Evolutionary conservation across 257 asterid genomes (phyloP), one percentile per base, ranked within the genome.

Genomic region (Paraleonurus japonicus): DNA sequence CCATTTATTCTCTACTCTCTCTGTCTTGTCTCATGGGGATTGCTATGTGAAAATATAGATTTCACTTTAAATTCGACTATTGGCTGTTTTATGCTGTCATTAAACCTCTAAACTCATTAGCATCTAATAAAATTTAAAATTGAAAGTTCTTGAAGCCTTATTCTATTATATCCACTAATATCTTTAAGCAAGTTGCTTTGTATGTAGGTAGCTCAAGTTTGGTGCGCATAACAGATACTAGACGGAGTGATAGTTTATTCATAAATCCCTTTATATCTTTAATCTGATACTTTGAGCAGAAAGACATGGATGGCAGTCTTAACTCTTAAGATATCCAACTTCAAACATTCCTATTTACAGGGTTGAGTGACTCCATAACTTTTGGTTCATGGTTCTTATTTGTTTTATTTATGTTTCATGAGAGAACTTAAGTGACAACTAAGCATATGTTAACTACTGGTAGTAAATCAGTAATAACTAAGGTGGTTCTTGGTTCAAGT

Each of bases 141-240:
- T 17, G 17, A 3, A 11, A 19, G 24, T 20, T 32, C 37, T 61
- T 17, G 54, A 13, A 30, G 17, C 48, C 37, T 20, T 71, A 13
- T 47, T 16, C 9, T 26, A 53, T 20, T 50, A 54, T 22, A 20
- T 32, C 22, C 8, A 20, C 22, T 33, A 19, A 68, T 51, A 51
- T 68, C 30, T 3, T 57, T 28, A 12, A 28, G 69, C 39, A 57
- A 30, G 35, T 59, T 45, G 33, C 3, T 22, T 57, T 24, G 23
- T 69, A n/a, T 58, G 62, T 20, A n/a, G 70, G 17, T 67, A 45
- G 35, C 62, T 58, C 47, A 48, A 65, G 61, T 57, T 47, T 33
- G 32, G 22, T 41, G 7, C 41, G 12, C 55, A 48, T 5, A 28
- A 16, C 20, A 54, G 27, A 4, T 30, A 11, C 51, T 23, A 27